A percentile compares a stretch with the other conserved stretches of the same genome.
Conservation (phyloP, 2,329 filamentous ascomycete species). For the Myriosclerotinia scirpicola region DNA sequence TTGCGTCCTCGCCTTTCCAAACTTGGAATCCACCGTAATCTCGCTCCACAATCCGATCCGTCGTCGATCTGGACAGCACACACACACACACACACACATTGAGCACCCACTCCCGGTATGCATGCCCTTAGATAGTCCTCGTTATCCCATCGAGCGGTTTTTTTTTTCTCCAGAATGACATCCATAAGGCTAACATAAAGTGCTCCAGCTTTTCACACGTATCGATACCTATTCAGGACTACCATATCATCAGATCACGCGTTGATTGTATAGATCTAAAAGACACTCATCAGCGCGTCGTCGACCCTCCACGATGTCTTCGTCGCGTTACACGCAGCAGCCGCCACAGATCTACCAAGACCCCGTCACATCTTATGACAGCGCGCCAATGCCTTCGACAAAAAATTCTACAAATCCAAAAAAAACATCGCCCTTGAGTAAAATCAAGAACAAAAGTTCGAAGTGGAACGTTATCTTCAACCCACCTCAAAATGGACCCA, state of each 20-base stretch:
- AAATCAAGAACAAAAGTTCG: slow-evolving; percentile 43
- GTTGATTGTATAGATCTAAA: slow-evolving; percentile 24
- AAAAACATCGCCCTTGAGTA: slow-evolving; percentile 44
- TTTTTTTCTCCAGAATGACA: slow-evolving; percentile 25
- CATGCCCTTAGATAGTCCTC: slow-evolving; percentile 33
- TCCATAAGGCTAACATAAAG: slow-evolving; percentile 31
- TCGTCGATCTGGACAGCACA: slow-evolving; percentile 36
- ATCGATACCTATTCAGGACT: slow-evolving; percentile 16
- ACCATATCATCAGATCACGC: slow-evolving; percentile 59
- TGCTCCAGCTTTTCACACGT: slow-evolving; percentile 26
- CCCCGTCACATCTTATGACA: slow-evolving; percentile 47
- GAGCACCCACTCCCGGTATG: slow-evolving; percentile 34
- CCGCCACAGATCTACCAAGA: slow-evolving; percentile 61
- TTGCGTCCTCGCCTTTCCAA: slow-evolving; percentile 33
- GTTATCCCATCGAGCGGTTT: slow-evolving; percentile 25
- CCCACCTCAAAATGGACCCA: slow-evolving; percentile 52
- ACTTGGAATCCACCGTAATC: slow-evolving; percentile 38
- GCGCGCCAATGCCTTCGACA: slow-evolving; percentile 38
- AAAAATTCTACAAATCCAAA: slow-evolving; percentile 31
- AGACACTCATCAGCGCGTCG: slow-evolving; percentile 30
- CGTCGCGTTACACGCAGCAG: slow-evolving; percentile 53
- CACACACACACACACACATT: slow-evolving; percentile 23
- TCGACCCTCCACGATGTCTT: slow-evolving; percentile 46
- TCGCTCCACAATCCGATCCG: slow-evolving; percentile 40
- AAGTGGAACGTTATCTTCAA: slow-evolving; percentile 67